These are phyloP conservation scores for Ogataea henricii DNA, from an alignment of 805 yeast species.

Conservation along the genomic window DNA sequence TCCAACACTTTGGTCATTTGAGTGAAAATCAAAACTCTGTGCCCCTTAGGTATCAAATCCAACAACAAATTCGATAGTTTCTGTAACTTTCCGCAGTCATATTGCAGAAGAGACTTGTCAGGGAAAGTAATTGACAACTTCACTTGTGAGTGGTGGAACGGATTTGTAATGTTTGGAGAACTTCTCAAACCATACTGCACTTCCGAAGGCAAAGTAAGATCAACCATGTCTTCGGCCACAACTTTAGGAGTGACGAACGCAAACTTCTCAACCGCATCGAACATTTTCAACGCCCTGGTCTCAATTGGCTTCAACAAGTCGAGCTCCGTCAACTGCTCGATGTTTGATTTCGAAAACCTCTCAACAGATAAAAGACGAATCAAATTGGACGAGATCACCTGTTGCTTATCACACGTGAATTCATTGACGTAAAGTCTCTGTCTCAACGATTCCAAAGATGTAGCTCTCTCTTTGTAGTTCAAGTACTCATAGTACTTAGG, in stretches of 20 bases:
- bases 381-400: slow-evolving; percentile 67
- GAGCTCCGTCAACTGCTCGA: slow-evolving; percentile 29
- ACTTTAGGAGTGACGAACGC: slow-evolving; percentile 89
- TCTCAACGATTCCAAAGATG: slow-evolving; percentile 51
- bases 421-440: slow-evolving; percentile 65
- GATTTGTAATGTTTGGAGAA: slow-evolving; percentile 40
- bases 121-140: slow-evolving; percentile 93
- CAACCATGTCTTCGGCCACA: slow-evolving; percentile 71
- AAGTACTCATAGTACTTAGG: slow-evolving; percentile 61
- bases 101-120: slow-evolving; percentile 86
- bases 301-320: slow-evolving; percentile 45
- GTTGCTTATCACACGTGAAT: slow-evolving; percentile 63
- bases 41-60: slow-evolving; percentile 82
- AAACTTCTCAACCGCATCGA: slow-evolving; percentile 64
- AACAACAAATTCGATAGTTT: slow-evolving; percentile 74
- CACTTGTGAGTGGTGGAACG: slow-evolving; percentile 81
- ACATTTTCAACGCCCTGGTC: slow-evolving; percentile 42
- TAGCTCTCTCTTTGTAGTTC: slow-evolving; percentile 53
- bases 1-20: slow-evolving; percentile 98
- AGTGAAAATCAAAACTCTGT: slow-evolving; percentile 91
- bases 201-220: slow-evolving; percentile 47
- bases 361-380: slow-evolving; percentile 42
- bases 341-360: slow-evolving; percentile 31
- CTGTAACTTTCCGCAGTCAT: slow-evolving; percentile 96
- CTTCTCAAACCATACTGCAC: slow-evolving; percentile 29